Conservation (phyloP, 192 early-diverging fungal species). For the Umbelopsis sp. region DNA sequence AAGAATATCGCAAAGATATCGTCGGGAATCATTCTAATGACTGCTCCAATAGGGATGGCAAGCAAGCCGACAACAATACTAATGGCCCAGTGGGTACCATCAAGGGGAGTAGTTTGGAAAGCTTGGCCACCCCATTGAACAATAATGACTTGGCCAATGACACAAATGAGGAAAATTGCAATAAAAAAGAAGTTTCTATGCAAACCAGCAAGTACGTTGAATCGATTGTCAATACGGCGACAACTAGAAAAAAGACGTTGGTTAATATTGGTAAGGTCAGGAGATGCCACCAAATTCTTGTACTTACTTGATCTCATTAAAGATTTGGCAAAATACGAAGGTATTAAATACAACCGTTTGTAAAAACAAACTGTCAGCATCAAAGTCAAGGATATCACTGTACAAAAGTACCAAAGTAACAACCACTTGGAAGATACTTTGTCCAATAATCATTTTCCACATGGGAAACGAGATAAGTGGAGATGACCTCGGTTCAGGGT, state of each 20-base stretch:
- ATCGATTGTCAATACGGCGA: conserved; percentile 70
- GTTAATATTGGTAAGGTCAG: neutral
- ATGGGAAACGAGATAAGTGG: conserved; percentile 87
- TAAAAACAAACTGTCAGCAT: conserved; percentile 37
- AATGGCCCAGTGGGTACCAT: conserved; percentile 80
- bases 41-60: conserved; percentile 81
- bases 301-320: conserved; percentile 84
- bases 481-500: conserved; percentile 80
- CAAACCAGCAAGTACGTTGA: conserved; percentile 90
- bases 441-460: conserved; percentile 96
- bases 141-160: conserved; percentile 84
- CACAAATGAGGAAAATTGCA: conserved; percentile 74
- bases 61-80: conserved; percentile 78
- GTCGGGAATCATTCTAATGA: conserved; percentile 89
- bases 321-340: conserved; percentile 90
- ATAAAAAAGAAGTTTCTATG: conserved; percentile 80
- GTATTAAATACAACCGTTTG: conserved; percentile 91
- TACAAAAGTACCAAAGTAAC: conserved; percentile 81
- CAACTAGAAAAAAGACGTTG: conserved; percentile 46
- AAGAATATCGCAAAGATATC: conserved; percentile 43
- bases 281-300: neutral
- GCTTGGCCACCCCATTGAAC: conserved; percentile 86
- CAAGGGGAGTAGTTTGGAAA: conserved; percentile 74
- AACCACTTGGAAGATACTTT: conserved; percentile 87
- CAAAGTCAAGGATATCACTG: conserved; percentile 62